Percentiles rank a stretch among this genome's conserved stretches.
Conservation (phyloP, 169 alveolate species). For the Haemoproteus tartakovskyi region DNA sequence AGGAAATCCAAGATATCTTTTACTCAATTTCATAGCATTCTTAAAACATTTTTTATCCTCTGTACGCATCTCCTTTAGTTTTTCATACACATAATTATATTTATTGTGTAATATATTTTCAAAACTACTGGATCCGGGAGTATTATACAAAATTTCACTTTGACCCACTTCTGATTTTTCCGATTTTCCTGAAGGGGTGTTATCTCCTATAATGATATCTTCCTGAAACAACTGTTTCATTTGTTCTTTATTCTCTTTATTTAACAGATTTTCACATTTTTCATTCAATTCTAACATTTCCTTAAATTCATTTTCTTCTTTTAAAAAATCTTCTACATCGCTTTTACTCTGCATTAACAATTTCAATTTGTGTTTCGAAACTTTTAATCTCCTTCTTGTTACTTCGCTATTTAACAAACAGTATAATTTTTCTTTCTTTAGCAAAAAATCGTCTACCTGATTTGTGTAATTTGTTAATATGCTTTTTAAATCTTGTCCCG, state of each 20-base stretch:
- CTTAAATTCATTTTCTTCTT: background rate
- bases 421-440: slow-evolving; percentile 27
- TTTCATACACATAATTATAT: slow-evolving; percentile 12
- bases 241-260: background rate
- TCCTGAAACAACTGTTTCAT: background rate
- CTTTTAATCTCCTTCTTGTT: slow-evolving; percentile 5
- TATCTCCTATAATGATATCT: background rate
- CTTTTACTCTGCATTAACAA: slow-evolving; percentile 37
- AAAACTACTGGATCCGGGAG: slow-evolving; percentile 5
- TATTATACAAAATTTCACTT: too few relatives aligned
- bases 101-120: slow-evolving; percentile 34
- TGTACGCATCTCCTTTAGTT: slow-evolving; percentile 23
- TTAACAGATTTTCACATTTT: background rate
- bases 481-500: too few relatives aligned
- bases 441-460: slow-evolving; percentile 45
- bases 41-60: slow-evolving; percentile 1
- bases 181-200: background rate
- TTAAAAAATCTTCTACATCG: slow-evolving; percentile 3
- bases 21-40: slow-evolving; percentile 56
- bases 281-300: background rate
- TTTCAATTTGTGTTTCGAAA: slow-evolving; percentile 14
- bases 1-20: slow-evolving; percentile 36
- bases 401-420: slow-evolving; percentile 9
- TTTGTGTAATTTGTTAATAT: slow-evolving; percentile 47
- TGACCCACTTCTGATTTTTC: background rate